Base-by-base conservation (phyloP, 805 yeast genomes). In the Lipomyces sp. region DNA sequence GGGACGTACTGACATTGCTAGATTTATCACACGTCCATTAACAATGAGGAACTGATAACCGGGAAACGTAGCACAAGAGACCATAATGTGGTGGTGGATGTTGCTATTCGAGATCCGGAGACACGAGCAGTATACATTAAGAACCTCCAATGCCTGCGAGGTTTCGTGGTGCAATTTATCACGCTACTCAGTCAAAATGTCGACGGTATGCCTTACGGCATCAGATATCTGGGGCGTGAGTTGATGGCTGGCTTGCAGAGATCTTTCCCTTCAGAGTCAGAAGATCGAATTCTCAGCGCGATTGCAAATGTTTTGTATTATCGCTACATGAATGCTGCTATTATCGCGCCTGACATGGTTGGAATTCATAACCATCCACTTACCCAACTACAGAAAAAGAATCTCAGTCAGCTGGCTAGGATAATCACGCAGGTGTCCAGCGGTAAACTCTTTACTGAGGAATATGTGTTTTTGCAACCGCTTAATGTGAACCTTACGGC, bases 31-130 rank as follows among this genome's bases (percentile, higher is more conserved):
- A 62, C 72, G 24, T 48, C 71, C 24, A 68, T 74, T n/a, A 69
- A 78, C 39, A 74, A 75, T 39, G 82, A 74, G 60, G 79, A 72
- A 71, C 68, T 72, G 57, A 66, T 70, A 15, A 74, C 75, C 65
- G 80, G 80, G 1, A 63, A 70, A 53, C 69, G 74, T n/a, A 73
- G 77, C 78, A 73, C 76, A 80, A 75, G 78, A 59, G 74, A 51
- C 76, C 81, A 64, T 73, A 79, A 80, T 29, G 74, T 83, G 2
- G 75, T 86, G 3, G 87, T 90, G 0, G 88, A 85, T 62, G 81
- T 80, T 50, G 97, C 98, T 0, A 90, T 94, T 68, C 89, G 88
- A 69, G 93, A 90, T 70, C 84, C 87, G 1, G 87, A 84, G n/a
- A 92, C 94, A 0, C 84, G 95, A 42, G 77, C 79, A 0, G 81